A percentile compares a stretch with the other conserved stretches of the same genome.
These are phyloP conservation scores for Citrus mangshanensis DNA, from an alignment of 345 rosid genomes.

Conservation along the genomic window DNA sequence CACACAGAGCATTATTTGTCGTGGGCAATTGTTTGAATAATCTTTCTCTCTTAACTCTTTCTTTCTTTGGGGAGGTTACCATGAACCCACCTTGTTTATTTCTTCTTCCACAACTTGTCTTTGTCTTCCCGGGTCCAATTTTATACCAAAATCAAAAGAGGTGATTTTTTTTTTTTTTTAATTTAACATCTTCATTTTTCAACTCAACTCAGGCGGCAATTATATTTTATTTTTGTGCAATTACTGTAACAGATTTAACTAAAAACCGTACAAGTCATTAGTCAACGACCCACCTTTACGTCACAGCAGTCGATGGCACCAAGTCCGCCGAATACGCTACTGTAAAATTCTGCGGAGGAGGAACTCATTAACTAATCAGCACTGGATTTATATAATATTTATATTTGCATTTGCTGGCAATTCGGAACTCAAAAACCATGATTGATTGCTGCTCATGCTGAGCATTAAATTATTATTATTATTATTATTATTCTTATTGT, in stretches of 20 bases:
- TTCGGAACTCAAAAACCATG: not conserved
- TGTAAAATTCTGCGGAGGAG: not conserved
- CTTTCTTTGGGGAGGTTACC: not conserved
- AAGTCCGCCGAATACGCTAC: not conserved
- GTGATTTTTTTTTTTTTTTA: not conserved
- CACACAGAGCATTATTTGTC: no score
- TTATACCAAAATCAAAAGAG: not conserved
- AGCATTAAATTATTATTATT: no score
- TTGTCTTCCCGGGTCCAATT: not conserved
- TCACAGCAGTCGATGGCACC: not conserved
- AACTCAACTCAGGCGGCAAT: not conserved
- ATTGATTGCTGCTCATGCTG: not conserved
- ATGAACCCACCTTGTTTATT: not conserved
- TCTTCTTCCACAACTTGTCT: not conserved
- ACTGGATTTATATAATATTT: no score
- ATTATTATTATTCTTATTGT: no score
- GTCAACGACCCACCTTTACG: not conserved
- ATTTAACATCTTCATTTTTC: no score
- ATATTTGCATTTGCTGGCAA: not conserved
- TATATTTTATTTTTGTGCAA: no score
- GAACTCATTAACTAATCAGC: no score
- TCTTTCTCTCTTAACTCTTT: no score
- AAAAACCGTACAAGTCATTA: not conserved
- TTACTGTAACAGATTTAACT: not conserved
- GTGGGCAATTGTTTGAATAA: not conserved